These are phyloP conservation scores for Phialemoniopsis sp. DNA, from an alignment of 2,329 filamentous ascomycete species.

Conservation along the genomic window DNA sequence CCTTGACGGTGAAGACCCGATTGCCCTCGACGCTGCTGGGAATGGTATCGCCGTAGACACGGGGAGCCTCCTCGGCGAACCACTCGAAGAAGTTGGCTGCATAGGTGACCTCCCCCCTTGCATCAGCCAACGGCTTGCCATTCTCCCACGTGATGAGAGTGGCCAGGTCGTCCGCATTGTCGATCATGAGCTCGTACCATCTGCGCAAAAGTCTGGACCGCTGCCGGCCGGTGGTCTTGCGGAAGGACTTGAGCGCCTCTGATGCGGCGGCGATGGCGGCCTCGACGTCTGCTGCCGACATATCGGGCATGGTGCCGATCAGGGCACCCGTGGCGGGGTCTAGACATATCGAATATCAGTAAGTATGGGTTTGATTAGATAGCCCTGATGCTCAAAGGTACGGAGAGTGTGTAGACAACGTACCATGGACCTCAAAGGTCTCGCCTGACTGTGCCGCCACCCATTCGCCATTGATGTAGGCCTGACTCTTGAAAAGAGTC, in stretches of 20 bases:
- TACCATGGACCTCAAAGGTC: slow-evolving; percentile 83
- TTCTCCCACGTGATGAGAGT: slow-evolving; percentile 87
- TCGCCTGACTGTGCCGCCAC: slow-evolving; percentile 78
- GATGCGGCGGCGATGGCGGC: slow-evolving; percentile 80
- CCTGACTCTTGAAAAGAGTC: too few relatives aligned
- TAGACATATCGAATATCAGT: too few relatives aligned
- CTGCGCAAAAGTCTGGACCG: slow-evolving; percentile 69
- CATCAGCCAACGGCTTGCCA: slow-evolving; percentile 76
- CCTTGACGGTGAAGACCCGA: slow-evolving; percentile 72
- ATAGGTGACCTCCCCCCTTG: slow-evolving; percentile 67
- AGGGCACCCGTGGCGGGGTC: slow-evolving; percentile 80
- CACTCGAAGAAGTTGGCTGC: slow-evolving; percentile 75
- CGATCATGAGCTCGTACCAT: slow-evolving; percentile 78
- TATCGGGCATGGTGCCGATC: slow-evolving; percentile 84
- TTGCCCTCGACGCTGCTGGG: slow-evolving; percentile 66
- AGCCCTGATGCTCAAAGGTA: too few relatives aligned
- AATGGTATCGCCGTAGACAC: slow-evolving; percentile 74
- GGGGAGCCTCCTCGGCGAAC: slow-evolving; percentile 76
- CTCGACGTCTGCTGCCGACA: slow-evolving; percentile 72
- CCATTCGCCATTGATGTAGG: slow-evolving; percentile 94
- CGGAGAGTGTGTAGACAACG: too few relatives aligned
- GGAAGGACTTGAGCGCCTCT: slow-evolving; percentile 68
- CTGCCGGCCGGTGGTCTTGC: slow-evolving; percentile 68
- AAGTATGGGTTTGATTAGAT: not conserved
- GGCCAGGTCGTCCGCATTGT: slow-evolving; percentile 76